Conservation (phyloP, 257 asterid genomes). For the Solanum appendiculatum region DNA sequence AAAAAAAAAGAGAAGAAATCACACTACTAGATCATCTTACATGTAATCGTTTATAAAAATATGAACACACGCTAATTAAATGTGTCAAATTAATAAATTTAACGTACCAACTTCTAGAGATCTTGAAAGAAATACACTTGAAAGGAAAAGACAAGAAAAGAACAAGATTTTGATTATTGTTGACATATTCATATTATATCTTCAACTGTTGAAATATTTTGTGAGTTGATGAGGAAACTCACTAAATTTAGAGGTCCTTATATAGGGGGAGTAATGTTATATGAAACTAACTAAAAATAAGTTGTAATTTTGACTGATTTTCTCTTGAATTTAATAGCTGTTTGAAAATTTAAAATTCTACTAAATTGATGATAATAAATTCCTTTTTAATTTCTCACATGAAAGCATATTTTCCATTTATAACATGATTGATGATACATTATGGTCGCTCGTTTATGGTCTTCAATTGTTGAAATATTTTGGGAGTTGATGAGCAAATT, state of each 20-base stretch:
- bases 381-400: not conserved
- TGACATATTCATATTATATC: not conserved
- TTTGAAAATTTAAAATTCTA: not conserved
- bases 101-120: conserved; percentile 41
- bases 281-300: not conserved
- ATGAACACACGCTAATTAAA: not conserved
- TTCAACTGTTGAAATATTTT: not conserved
- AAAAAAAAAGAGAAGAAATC: not conserved
- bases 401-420: not conserved
- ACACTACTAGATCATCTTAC: too few species aligned
- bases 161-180: not conserved
- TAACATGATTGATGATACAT: not conserved
- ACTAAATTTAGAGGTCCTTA: not conserved
- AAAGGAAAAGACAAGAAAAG: not conserved
- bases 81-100: not conserved
- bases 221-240: not conserved
- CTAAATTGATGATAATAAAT: not conserved
- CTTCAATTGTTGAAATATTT: not conserved
- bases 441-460: too few species aligned
- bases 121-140: conserved; percentile 6
- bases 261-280: not conserved
- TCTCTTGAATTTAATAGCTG: not conserved
- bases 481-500: not conserved
- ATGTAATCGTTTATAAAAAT: too few species aligned
- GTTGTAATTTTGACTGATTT: not conserved